Evolutionary conservation across 768 basidiomycete species (phyloP).

Genomic region (Lyophyllum shimeji): DNA sequence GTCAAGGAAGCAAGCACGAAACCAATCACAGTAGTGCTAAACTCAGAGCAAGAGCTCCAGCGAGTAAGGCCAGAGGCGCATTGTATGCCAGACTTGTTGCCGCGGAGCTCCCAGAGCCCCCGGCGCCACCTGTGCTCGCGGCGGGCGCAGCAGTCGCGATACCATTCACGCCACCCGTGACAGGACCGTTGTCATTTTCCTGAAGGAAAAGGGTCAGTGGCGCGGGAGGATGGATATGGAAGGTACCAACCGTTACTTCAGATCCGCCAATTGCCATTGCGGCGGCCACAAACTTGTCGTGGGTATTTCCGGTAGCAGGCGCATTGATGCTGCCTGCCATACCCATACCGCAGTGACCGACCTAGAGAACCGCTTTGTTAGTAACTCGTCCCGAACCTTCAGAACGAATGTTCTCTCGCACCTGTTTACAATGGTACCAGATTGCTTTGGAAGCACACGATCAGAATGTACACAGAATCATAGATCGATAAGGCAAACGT

Average conservation of each 20-base stretch:
- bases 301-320: slow-evolving; percentile 43
- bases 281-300: slow-evolving; percentile 36
- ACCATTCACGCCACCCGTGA: slow-evolving; percentile 41
- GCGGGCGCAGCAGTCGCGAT: slow-evolving; percentile 31
- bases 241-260: slow-evolving; percentile 33
- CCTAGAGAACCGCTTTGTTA: background rate
- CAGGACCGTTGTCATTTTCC: slow-evolving; percentile 37
- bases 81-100: background rate
- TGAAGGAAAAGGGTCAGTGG: slow-evolving; percentile 9
- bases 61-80: slow-evolving; percentile 1
- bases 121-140: background rate
- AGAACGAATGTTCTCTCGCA: slow-evolving; percentile 10
- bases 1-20: background rate
- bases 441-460: slow-evolving; percentile 37
- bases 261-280: slow-evolving; percentile 35
- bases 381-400: too few species aligned
- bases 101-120: slow-evolving; percentile 7
- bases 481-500: slow-evolving; percentile 33
- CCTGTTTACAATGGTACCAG: slow-evolving; percentile 57
- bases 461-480: background rate
- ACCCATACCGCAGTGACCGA: slow-evolving; percentile 47
- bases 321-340: slow-evolving; percentile 56
- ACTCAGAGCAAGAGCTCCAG: background rate
- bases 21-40: background rate
- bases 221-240: background rate